Evolutionary conservation across 164 flowering plant genomes (phyloP).

Genomic region (Vitis amurensis): DNA sequence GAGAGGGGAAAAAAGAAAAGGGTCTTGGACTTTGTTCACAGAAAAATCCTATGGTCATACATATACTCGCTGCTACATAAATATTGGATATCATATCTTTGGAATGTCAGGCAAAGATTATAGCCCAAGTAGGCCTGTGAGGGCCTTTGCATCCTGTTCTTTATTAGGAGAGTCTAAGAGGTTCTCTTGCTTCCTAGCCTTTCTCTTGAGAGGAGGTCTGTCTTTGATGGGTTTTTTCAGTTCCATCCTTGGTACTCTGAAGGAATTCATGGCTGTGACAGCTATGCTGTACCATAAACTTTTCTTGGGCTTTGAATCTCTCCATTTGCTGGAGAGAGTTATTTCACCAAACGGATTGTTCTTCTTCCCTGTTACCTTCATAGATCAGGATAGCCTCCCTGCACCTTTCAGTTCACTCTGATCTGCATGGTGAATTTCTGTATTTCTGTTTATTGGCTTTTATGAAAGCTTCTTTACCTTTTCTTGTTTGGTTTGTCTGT

Average conservation of each 20-base stretch:
- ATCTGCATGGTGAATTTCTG: constrained; percentile 15
- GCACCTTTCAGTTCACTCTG: background rate
- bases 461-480: background rate
- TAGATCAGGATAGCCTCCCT: constrained; percentile 3
- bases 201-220: constrained; percentile 9
- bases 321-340: constrained; percentile 16
- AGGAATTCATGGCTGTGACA: constrained; percentile 35
- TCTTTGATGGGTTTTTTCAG: constrained; percentile 23
- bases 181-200: constrained; percentile 6
- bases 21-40: constrained; percentile 12
- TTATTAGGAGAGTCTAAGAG: constrained; percentile 24
- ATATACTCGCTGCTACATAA: background rate
- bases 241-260: constrained; percentile 21
- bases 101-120: constrained; percentile 26
- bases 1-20: background rate
- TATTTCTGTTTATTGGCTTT: background rate
- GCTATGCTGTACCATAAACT: constrained; percentile 24
- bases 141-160: constrained; percentile 15
- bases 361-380: background rate
- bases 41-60: background rate
- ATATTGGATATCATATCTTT: constrained; percentile 14
- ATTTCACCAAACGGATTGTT: constrained; percentile 20
- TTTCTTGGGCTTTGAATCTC: constrained; percentile 27
- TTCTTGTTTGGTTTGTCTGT: constrained; percentile 5
- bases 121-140: constrained; percentile 17